A percentile compares a stretch with the other conserved stretches of the same genome.
phyloP scores from a whole-genome alignment of 768 basidiomycete genomes.

The Termitomyces sp. region DNA sequence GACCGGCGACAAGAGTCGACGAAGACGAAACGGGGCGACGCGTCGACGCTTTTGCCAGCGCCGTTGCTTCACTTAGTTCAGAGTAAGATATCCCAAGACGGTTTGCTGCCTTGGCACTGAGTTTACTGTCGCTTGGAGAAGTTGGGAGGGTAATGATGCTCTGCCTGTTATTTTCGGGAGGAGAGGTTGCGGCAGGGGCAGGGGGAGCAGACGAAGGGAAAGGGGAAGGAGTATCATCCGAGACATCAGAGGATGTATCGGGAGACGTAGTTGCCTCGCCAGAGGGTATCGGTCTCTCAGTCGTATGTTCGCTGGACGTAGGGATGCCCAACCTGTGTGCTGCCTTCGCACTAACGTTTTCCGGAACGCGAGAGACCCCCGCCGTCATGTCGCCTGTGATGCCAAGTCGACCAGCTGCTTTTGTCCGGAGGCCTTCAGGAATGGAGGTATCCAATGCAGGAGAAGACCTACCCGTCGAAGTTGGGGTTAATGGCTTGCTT shows the following conservation, averaged over 20 bases:
- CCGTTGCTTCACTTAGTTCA: conserved; percentile 27
- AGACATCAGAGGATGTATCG: not conserved
- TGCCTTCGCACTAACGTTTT: conserved; percentile 33
- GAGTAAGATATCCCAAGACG: conserved; percentile 39
- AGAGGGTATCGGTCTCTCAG: conserved; percentile 2
- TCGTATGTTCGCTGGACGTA: conserved; percentile 8
- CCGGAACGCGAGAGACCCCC: conserved; percentile 22
- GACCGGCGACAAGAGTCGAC: conserved; percentile 16
- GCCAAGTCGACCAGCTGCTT: conserved; percentile 27
- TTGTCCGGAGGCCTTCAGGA: conserved; percentile 24
- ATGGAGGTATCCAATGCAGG: conserved; percentile 18
- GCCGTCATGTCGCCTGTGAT: conserved; percentile 23
- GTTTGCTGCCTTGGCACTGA: conserved; percentile 42
- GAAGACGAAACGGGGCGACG: conserved; percentile 20
- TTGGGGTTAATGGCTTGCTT: conserved; percentile 15
- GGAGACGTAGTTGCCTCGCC: not conserved
- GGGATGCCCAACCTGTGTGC: conserved; percentile 37
- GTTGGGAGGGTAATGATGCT: not conserved
- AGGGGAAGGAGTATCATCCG: not conserved
- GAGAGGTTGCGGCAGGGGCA: not conserved
- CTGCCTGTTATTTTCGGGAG: not conserved
- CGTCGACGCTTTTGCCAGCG: conserved; percentile 21
- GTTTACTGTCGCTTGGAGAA: conserved; percentile 11
- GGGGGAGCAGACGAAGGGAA: not conserved
- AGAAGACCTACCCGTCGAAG: conserved; percentile 22